A percentile compares a stretch with the other conserved stretches of the same genome.
phyloP scores from a whole-genome alignment of 345 rosid genomes.

The Salix viminalis region DNA sequence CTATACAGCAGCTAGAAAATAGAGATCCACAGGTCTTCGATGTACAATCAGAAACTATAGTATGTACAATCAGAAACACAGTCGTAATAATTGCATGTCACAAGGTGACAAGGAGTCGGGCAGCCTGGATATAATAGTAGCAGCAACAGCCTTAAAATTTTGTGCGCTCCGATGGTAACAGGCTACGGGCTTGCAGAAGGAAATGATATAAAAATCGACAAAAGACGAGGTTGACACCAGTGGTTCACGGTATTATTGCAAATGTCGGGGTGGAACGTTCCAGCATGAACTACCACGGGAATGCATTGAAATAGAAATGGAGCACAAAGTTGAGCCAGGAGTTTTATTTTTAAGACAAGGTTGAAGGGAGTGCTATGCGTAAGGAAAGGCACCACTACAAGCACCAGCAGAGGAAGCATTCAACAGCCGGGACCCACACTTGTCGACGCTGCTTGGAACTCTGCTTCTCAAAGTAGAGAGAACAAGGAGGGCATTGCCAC shows the following conservation, averaged over 20 bases:
- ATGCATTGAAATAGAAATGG: background rate
- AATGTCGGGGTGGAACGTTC: background rate
- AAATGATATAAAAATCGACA: background rate
- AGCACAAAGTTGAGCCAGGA: background rate
- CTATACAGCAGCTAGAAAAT: slow-evolving; percentile 22
- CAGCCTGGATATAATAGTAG: background rate
- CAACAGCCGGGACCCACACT: background rate
- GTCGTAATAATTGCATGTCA: no score
- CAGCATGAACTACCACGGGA: slow-evolving; percentile 19
- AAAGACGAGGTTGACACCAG: background rate
- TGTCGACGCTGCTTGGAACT: background rate
- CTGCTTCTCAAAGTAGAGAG: background rate
- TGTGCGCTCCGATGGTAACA: background rate
- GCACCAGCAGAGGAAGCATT: background rate
- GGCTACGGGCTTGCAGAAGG: background rate
- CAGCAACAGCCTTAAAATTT: background rate
- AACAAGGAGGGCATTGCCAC: background rate
- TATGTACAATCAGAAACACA: background rate
- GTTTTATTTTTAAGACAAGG: background rate
- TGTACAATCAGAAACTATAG: background rate
- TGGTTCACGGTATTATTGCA: no score
- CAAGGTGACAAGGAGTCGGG: no score
- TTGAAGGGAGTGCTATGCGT: no score
- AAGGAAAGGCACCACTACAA: no score
- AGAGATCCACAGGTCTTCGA: slow-evolving; percentile 12